Evolutionary conservation across 2,329 filamentous ascomycete species (phyloP).

Genomic region (Penicillium sp.): DNA sequence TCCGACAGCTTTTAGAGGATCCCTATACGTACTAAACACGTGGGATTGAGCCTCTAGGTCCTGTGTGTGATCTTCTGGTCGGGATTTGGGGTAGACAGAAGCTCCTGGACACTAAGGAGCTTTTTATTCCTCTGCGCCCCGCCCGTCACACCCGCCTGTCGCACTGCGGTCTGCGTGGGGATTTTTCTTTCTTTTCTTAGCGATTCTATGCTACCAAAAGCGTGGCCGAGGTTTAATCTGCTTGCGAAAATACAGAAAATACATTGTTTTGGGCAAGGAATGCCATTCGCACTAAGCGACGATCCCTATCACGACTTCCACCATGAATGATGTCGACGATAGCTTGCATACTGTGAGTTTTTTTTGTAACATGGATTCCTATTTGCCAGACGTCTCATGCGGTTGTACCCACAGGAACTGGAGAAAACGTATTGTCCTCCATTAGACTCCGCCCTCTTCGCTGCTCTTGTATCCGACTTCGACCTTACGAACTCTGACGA

Average conservation of each 20-base stretch:
- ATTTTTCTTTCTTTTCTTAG: too few relatives aligned
- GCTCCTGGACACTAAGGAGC: not conserved
- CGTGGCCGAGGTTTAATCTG: too few relatives aligned
- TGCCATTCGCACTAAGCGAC: not conserved
- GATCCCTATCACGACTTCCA: not conserved
- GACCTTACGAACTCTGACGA: conserved; percentile 61
- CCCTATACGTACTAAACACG: conserved; percentile 17
- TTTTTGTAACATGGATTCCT: not conserved
- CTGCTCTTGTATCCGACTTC: conserved; percentile 76
- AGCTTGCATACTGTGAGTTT: not conserved
- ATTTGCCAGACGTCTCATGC: not conserved
- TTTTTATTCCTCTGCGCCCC: too few relatives aligned
- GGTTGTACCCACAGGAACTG: conserved; percentile 35
- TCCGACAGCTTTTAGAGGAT: conserved; percentile 14
- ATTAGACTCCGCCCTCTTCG: conserved; percentile 76
- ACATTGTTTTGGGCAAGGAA: not conserved
- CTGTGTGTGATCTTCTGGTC: conserved; percentile 1
- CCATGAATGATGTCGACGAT: not conserved
- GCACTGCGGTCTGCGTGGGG: too few relatives aligned
- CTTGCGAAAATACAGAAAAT: too few relatives aligned
- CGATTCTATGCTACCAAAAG: too few relatives aligned
- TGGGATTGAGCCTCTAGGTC: conserved; percentile 20
- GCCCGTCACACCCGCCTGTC: not conserved
- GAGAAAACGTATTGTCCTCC: conserved; percentile 74
- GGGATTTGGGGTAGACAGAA: not conserved